Conservation (phyloP, 495 filamentous ascomycete genomes). For the Delitschia confertaspora region DNA sequence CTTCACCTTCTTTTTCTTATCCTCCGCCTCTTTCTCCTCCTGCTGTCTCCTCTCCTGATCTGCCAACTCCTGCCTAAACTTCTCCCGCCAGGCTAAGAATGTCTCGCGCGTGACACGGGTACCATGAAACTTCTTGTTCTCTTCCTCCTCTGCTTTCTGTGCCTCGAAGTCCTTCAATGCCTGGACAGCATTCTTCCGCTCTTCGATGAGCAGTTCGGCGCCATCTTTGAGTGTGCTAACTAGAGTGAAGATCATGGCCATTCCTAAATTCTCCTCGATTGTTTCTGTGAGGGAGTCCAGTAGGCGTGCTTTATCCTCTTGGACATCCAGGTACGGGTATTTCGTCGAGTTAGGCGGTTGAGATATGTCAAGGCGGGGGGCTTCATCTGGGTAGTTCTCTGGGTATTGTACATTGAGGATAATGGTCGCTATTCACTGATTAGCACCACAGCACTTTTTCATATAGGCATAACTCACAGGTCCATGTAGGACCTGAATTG, state of each 20-base stretch:
- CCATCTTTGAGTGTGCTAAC: constrained; percentile 77
- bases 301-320: constrained; percentile 61
- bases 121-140: constrained; percentile 95
- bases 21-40: constrained; percentile 64
- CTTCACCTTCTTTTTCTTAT: constrained; percentile 61
- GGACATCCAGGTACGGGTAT: constrained; percentile 53
- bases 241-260: constrained; percentile 96
- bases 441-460: too few species aligned
- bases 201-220: constrained; percentile 67
- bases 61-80: constrained; percentile 71
- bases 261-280: constrained; percentile 84
- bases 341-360: constrained; percentile 58
- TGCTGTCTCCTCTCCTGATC: constrained; percentile 53
- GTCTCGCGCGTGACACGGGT: constrained; percentile 73
- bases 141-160: constrained; percentile 70
- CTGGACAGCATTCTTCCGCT: constrained; percentile 56
- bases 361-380: constrained; percentile 68
- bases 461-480: too few species aligned
- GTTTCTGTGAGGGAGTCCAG: constrained; percentile 58
- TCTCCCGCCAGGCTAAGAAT: constrained; percentile 71
- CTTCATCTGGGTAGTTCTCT: constrained; percentile 74
- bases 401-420: constrained; percentile 79
- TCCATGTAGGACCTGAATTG: too few species aligned
- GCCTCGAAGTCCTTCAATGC: constrained; percentile 55
- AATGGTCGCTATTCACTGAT: constrained; percentile 47